Conservation (phyloP, 2,329 filamentous ascomycete genomes). For the Stenocarpella maydis region DNA sequence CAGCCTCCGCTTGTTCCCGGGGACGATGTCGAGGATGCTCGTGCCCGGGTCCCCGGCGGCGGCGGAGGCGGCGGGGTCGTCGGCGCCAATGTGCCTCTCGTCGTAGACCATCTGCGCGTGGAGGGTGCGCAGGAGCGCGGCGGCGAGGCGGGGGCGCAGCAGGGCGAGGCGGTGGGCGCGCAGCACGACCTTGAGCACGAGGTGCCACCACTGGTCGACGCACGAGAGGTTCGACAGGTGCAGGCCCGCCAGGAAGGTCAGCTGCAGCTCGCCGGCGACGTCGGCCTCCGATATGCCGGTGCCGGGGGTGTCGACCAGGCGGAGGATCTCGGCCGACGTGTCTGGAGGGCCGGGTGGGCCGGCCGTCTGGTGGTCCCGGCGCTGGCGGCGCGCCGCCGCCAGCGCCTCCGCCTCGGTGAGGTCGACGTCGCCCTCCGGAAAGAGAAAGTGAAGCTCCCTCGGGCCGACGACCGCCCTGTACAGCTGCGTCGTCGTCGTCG, state of each 20-base stretch:
- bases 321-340: conserved; percentile 57
- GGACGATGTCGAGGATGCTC: conserved; percentile 46
- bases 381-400: too few relatives aligned
- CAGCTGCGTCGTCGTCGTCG: conserved; percentile 41
- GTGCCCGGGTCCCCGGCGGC: not conserved
- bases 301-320: conserved; percentile 46
- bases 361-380: not conserved
- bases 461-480: conserved; percentile 42
- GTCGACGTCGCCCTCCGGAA: conserved; percentile 55
- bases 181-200: too few relatives aligned
- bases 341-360: conserved; percentile 46
- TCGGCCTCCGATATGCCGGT: conserved; percentile 47
- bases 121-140: conserved; percentile 53
- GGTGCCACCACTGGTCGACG: conserved; percentile 70
- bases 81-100: conserved; percentile 53
- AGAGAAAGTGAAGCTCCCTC: conserved; percentile 57
- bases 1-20: conserved; percentile 46
- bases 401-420: conserved; percentile 39
- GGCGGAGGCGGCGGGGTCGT: not conserved
- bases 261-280: conserved; percentile 66
- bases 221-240: conserved; percentile 68
- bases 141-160: conserved; percentile 56
- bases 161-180: conserved; percentile 58
- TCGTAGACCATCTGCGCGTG: conserved; percentile 66
- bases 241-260: conserved; percentile 65